phyloP scores from a whole-genome alignment of 75 land plant species.

The Cunninghamia lanceolata region DNA sequence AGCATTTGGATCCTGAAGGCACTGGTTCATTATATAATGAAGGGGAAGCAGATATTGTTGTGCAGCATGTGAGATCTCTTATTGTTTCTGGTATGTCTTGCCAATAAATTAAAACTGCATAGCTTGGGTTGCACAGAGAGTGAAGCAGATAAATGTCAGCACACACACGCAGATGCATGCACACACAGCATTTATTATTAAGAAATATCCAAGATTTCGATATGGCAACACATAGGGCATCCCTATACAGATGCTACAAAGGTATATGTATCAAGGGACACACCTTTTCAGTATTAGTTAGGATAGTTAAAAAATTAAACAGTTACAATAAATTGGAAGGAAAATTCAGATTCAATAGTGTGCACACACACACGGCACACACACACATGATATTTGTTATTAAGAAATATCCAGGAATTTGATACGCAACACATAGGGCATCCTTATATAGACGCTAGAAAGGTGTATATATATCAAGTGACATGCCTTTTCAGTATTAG shows the following conservation, averaged over 20 bases:
- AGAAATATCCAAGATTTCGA: too few species aligned
- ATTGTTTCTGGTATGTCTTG: conserved; percentile 55
- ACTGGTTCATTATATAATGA: conserved; percentile 93
- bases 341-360: not conserved
- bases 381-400: too few species aligned
- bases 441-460: too few species aligned
- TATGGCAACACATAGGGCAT: not conserved
- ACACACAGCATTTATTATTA: not conserved
- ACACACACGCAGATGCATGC: too few species aligned
- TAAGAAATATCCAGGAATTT: too few species aligned
- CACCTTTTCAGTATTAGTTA: not conserved
- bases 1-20: conserved; percentile 79
- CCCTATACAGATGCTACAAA: not conserved
- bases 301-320: not conserved
- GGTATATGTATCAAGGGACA: not conserved
- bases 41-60: conserved; percentile 90
- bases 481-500: too few species aligned
- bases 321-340: not conserved
- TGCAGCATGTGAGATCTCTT: conserved; percentile 73
- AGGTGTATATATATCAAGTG: too few species aligned
- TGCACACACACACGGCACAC: too few species aligned
- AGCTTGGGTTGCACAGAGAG: not conserved
- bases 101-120: not conserved
- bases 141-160: not conserved
- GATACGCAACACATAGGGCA: too few species aligned